Conservation (phyloP, 2,329 filamentous ascomycete genomes). For the Colletotrichum sp. region DNA sequence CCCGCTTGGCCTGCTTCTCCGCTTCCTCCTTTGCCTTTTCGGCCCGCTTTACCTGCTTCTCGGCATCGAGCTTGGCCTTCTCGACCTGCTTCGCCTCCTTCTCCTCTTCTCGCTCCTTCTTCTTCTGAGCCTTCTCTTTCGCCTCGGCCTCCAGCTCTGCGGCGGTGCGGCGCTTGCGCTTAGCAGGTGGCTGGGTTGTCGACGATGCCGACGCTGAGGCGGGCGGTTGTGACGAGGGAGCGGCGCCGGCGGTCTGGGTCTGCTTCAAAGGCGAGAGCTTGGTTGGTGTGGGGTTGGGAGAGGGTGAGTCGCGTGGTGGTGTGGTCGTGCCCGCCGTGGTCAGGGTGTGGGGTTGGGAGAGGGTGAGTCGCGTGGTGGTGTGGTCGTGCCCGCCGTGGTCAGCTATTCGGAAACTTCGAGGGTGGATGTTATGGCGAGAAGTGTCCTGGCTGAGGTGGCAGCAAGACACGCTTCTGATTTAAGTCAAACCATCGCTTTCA, state of each 20-base stretch:
- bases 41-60: conserved; percentile 38
- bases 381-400: conserved; percentile 48
- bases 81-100: conserved; percentile 42
- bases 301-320: conserved; percentile 39
- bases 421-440: neutral
- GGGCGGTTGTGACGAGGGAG: neutral
- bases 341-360: conserved; percentile 35
- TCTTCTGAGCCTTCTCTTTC: conserved; percentile 30
- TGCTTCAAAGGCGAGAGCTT: neutral
- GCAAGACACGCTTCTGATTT: neutral
- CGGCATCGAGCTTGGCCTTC: conserved; percentile 31
- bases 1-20: conserved; percentile 38
- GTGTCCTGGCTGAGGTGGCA: neutral
- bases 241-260: neutral
- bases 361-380: conserved; percentile 40
- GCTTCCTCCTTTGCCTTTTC: conserved; percentile 32
- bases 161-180: conserved; percentile 48
- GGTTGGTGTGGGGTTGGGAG: conserved; percentile 27
- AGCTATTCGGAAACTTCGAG: conserved; percentile 22
- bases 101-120: conserved; percentile 31
- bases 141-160: conserved; percentile 42
- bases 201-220: conserved; percentile 3
- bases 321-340: conserved; percentile 49
- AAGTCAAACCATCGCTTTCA: neutral
- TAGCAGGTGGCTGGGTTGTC: conserved; percentile 36